phyloP scores from a whole-genome alignment of 2,329 filamentous ascomycete species.

The Fusarium fujikuroi region DNA sequence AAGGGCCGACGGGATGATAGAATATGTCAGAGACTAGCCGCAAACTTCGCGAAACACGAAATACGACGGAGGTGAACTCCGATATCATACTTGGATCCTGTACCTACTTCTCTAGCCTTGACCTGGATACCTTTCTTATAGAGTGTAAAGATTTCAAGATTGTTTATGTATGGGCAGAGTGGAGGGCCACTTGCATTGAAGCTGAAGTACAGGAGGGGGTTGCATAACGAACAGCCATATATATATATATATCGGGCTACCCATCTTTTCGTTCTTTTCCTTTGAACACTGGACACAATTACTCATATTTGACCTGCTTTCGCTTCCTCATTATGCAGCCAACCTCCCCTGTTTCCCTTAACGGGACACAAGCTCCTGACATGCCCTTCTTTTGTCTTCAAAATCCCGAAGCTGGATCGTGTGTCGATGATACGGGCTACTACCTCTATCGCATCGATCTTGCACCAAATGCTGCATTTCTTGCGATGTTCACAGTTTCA shows the following conservation, averaged over 20 bases:
- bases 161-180: background rate
- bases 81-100: background rate
- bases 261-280: background rate
- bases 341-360: conserved; percentile 28
- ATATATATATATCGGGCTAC: background rate
- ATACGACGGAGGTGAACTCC: background rate
- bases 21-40: background rate
- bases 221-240: background rate
- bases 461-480: conserved; percentile 62
- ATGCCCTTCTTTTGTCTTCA: conserved; percentile 43
- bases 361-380: conserved; percentile 35
- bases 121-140: background rate
- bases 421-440: conserved; percentile 50
- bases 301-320: background rate
- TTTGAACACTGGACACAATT: background rate
- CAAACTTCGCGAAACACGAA: conserved; percentile 4
- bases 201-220: background rate
- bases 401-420: conserved; percentile 44
- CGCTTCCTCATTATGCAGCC: conserved; percentile 3
- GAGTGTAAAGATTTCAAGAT: too few species aligned
- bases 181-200: background rate
- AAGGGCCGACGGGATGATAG: background rate
- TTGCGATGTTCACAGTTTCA: conserved; percentile 60
- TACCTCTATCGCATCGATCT: conserved; percentile 64
- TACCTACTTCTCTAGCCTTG: background rate